Evolutionary conservation across 2,329 filamentous ascomycete genomes (phyloP), one percentile per base, ranked within the genome.

Genomic region (Ceratocystis cubensis): DNA sequence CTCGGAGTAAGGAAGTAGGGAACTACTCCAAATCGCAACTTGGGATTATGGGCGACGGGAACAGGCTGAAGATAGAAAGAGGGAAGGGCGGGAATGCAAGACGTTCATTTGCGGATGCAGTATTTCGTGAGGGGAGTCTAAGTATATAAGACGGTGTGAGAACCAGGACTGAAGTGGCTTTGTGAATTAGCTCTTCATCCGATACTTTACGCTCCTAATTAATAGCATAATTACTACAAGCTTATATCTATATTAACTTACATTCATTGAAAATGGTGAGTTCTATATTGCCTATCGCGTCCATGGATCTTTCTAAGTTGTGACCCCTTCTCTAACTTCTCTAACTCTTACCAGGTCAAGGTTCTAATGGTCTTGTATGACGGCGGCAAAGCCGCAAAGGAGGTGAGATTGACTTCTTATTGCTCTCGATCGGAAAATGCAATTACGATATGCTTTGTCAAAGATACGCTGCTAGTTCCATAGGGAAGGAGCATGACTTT

Each of bases 321-420:
- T 15, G 20, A 10, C n/a, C 46, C 1, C 17, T 22, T 50, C 22
- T 50, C 17, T 50, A 20, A 20, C 46, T 22, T 22, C 7, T 41
- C 33, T 45, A 37, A 56, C 33, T 59, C 30, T 45, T 8, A 41
- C 5, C 28, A 96, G 91, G 92, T 92, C 81, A 96, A 96, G 82
- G 89, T 96, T 79, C 87, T 96, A 76, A 82, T 92, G 75, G 89
- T 96, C 73, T 84, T 96, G 72, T 96, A 96, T 82, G 92, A 96
- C 79, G 92, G 91, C 76, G 84, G 85, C 76, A 81, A 91, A 80
- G 91, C 96, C 81, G 91, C 92, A 80, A 80, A 88, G 78, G 83
- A 96, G 75, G 91, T 95, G 76, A 76, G 80, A 15, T 75, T 48
- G 20, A 22, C n/a, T 50, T 48, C 45, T 15, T 22, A 20, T 50